Conservation (phyloP, 2,329 filamentous ascomycete species). For the Penicillium rolfsii region DNA sequence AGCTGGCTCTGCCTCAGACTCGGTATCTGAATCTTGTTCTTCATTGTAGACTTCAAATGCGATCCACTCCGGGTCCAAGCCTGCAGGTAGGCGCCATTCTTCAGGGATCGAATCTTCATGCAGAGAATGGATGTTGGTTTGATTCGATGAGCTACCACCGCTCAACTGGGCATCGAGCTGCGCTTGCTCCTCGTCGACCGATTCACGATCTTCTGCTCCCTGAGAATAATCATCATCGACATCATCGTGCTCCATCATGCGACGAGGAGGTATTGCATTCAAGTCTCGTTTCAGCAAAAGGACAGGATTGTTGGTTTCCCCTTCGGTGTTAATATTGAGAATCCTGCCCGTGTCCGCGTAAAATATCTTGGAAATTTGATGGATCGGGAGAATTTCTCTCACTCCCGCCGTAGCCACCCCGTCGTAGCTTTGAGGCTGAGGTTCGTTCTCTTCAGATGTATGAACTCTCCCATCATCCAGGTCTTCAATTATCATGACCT, state of each 20-base stretch:
- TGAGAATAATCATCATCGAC: slow-evolving; percentile 38
- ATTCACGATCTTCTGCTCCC: slow-evolving; percentile 38
- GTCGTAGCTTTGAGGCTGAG: slow-evolving; percentile 62
- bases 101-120: slow-evolving; percentile 42
- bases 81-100: slow-evolving; percentile 67
- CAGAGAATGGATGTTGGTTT: slow-evolving; percentile 26
- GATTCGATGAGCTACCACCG: slow-evolving; percentile 10
- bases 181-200: slow-evolving; percentile 47
- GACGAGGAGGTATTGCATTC: slow-evolving; percentile 63
- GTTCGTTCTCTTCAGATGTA: slow-evolving; percentile 63
- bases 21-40: slow-evolving; percentile 60
- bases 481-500: slow-evolving; percentile 81
- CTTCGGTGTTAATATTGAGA: slow-evolving; percentile 75
- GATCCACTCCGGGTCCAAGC: slow-evolving; percentile 87
- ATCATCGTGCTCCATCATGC: slow-evolving; percentile 58
- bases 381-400: slow-evolving; percentile 68
- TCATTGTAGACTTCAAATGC: slow-evolving; percentile 83
- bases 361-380: slow-evolving; percentile 85
- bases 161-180: slow-evolving; percentile 46
- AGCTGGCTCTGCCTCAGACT: slow-evolving; percentile 47
- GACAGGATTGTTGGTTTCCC: slow-evolving; percentile 72
- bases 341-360: slow-evolving; percentile 91
- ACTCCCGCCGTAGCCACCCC: slow-evolving; percentile 66
- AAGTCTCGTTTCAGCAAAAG: slow-evolving; percentile 73
- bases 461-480: slow-evolving; percentile 72